Evolutionary conservation across 306 rosid species (phyloP).

Genomic region (Trifolium repens): DNA sequence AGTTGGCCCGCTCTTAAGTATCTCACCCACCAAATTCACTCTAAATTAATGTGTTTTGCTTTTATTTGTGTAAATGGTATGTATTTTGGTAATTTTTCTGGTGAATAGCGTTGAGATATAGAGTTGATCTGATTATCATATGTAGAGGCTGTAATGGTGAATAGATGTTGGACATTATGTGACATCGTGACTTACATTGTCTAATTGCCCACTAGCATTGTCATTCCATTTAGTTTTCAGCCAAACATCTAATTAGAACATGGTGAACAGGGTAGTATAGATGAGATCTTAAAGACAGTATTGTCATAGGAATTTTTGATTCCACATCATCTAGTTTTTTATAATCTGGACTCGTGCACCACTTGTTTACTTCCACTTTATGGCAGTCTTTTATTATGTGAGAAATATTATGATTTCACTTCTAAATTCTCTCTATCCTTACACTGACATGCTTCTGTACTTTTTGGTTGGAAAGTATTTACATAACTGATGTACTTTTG

Average conservation of each 20-base stretch:
- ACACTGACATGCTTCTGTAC: slow-evolving; percentile 49
- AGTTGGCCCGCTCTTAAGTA: slow-evolving; percentile 28
- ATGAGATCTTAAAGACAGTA: slow-evolving; percentile 3
- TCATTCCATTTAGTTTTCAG: slow-evolving; percentile 18
- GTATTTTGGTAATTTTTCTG: slow-evolving; percentile 14
- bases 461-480: slow-evolving; percentile 22
- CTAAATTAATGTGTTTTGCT: not conserved
- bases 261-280: slow-evolving; percentile 7
- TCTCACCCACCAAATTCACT: not conserved
- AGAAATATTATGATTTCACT: slow-evolving; percentile 41
- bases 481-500: slow-evolving; percentile 38
- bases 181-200: slow-evolving; percentile 10
- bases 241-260: not conserved
- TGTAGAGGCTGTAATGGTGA: not conserved
- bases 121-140: slow-evolving; percentile 19
- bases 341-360: slow-evolving; percentile 12
- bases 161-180: not conserved
- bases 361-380: not conserved
- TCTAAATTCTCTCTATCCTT: slow-evolving; percentile 22
- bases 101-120: not conserved
- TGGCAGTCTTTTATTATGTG: slow-evolving; percentile 30
- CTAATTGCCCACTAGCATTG: slow-evolving; percentile 2
- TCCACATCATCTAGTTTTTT: slow-evolving; percentile 57
- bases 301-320: slow-evolving; percentile 24
- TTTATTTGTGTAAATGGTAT: not conserved